Conservation (phyloP, 2,329 filamentous ascomycete genomes). For the Clarireedia paspali region DNA sequence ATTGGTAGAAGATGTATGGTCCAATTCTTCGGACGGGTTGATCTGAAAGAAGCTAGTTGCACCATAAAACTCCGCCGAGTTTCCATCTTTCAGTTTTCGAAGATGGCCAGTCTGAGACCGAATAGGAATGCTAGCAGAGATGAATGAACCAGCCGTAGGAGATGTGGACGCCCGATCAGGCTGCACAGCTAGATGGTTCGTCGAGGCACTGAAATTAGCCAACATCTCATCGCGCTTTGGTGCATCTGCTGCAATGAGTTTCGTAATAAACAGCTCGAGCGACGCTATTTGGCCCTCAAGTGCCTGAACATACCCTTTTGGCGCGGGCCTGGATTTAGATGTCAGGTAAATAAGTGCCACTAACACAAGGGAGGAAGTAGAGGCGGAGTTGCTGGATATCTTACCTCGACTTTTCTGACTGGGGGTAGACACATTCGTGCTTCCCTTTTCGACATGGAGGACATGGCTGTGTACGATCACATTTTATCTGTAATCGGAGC, state of each 20-base stretch:
- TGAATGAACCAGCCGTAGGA: constrained; percentile 2
- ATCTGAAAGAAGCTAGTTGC: constrained; percentile 40
- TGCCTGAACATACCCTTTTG: constrained; percentile 39
- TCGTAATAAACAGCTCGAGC: constrained; percentile 38
- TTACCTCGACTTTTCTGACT: constrained; percentile 37
- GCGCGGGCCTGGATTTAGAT: constrained; percentile 32
- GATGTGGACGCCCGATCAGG: not conserved
- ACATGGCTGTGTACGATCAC: constrained; percentile 43
- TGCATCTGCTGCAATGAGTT: constrained; percentile 35
- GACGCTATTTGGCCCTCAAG: constrained; percentile 40
- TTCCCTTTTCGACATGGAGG: constrained; percentile 39
- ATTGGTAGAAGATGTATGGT: constrained; percentile 3
- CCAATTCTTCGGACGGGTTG: constrained; percentile 16
- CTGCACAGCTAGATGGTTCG: constrained; percentile 8
- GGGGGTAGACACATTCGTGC: constrained; percentile 34
- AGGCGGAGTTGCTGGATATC: not conserved
- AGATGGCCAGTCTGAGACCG: constrained; percentile 32
- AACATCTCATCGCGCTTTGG: constrained; percentile 36
- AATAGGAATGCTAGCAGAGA: constrained; percentile 20
- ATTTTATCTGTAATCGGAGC: constrained; percentile 37
- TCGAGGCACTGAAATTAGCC: constrained; percentile 28
- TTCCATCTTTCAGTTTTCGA: constrained; percentile 32
- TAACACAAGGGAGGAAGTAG: not conserved
- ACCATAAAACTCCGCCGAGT: constrained; percentile 40
- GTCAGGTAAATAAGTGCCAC: not conserved